Evolutionary conservation across 2,329 filamentous ascomycete species (phyloP).

Genomic region (Fusarium luffae): DNA sequence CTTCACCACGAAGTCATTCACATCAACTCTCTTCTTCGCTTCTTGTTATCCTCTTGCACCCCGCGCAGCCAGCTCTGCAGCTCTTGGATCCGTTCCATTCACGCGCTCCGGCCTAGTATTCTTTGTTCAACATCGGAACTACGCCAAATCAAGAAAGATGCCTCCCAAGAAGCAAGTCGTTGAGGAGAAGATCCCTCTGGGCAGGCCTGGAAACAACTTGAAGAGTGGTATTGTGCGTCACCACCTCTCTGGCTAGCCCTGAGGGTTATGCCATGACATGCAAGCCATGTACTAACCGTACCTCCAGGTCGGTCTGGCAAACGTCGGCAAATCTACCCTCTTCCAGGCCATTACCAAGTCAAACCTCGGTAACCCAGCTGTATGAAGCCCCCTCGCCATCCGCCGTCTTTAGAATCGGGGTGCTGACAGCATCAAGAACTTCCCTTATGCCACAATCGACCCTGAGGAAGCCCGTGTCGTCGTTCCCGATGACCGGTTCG

Average conservation of each 20-base stretch:
- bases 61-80: conserved; percentile 75
- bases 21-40: conserved; percentile 60
- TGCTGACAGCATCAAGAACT: conserved; percentile 75
- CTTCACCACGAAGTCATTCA: conserved; percentile 58
- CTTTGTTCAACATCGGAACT: conserved; percentile 63
- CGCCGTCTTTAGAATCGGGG: conserved; percentile 51
- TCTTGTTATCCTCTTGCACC: conserved; percentile 61
- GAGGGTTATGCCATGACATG: conserved; percentile 2
- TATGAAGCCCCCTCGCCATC: conserved; percentile 61
- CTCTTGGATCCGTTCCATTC: conserved; percentile 62
- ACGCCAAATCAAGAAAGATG: conserved; percentile 79
- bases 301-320: conserved; percentile 91
- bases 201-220: conserved; percentile 95
- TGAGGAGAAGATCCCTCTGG: conserved; percentile 96
- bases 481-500: conserved; percentile 94
- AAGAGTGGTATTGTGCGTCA: conserved; percentile 95
- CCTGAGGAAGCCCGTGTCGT: conserved; percentile 98
- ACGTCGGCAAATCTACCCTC: conserved; percentile 98
- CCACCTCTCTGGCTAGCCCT: not conserved
- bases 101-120: conserved; percentile 62
- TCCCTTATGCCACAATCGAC: conserved; percentile 98
- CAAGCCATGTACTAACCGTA: conserved; percentile 41
- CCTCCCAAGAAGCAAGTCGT: conserved; percentile 91
- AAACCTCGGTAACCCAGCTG: conserved; percentile 94
- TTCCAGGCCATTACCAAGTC: conserved; percentile 99